Conservation (phyloP, 306 rosid genomes). For the Malus asiatica region DNA sequence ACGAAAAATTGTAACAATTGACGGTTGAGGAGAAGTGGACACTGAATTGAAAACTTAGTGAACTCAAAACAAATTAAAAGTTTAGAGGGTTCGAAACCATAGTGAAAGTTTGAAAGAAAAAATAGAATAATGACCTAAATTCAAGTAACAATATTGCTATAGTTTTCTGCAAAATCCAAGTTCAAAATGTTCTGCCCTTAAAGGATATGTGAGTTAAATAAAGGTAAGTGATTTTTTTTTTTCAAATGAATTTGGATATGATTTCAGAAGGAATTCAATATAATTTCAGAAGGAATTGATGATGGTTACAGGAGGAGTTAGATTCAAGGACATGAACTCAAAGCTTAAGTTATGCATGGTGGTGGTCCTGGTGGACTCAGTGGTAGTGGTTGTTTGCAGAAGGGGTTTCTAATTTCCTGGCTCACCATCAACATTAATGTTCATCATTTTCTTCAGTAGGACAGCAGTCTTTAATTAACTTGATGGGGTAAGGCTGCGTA, state of each 20-base stretch:
- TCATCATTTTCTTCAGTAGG: not conserved
- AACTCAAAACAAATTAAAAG: too few species aligned
- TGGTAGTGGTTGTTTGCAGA: not conserved
- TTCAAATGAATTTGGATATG: not conserved
- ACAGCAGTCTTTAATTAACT: not conserved
- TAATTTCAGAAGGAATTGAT: not conserved
- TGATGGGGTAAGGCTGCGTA: slow-evolving; percentile 8
- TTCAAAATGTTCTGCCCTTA: not conserved
- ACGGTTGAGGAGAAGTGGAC: too few species aligned
- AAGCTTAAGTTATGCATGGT: not conserved
- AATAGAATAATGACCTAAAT: too few species aligned
- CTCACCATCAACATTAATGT: not conserved
- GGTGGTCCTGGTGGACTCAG: not conserved
- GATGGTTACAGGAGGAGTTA: not conserved
- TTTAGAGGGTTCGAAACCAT: too few species aligned
- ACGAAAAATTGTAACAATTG: too few species aligned
- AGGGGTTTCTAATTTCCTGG: not conserved
- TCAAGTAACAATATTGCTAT: too few species aligned
- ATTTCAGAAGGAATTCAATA: not conserved
- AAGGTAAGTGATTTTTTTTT: not conserved
- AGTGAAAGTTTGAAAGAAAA: too few species aligned
- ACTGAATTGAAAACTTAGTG: too few species aligned
- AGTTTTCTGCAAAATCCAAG: too few species aligned
- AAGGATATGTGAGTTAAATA: not conserved
- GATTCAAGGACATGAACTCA: not conserved